A percentile compares a stretch with the other conserved stretches of the same genome.
These are phyloP conservation scores for Elymus sibiricus DNA, from an alignment of 176 grass and related monocot genomes.

Conservation along the genomic window DNA sequence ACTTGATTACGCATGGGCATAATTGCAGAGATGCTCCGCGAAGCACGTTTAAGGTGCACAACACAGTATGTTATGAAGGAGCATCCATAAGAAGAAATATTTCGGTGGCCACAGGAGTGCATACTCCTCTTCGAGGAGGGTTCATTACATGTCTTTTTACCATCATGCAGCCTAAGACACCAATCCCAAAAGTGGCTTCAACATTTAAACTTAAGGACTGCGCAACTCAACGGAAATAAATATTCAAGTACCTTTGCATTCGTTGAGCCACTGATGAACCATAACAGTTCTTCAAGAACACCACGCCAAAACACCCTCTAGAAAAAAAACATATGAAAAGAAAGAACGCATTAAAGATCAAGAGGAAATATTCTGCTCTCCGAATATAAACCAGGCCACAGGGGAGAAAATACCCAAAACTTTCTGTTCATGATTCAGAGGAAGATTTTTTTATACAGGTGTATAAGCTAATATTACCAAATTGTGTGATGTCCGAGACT, in stretches of 20 bases:
- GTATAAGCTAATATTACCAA: neutral
- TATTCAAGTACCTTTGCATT: slow-evolving; percentile 66
- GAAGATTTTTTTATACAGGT: neutral
- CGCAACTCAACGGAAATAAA: neutral
- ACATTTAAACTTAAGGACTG: neutral
- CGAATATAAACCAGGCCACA: neutral
- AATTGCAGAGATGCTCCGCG: neutral
- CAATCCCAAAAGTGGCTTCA: neutral
- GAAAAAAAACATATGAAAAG: slow-evolving; percentile 10
- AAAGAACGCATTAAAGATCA: neutral
- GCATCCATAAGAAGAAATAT: neutral
- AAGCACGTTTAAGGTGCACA: neutral
- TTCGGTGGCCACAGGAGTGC: neutral
- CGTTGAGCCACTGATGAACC: slow-evolving; percentile 95
- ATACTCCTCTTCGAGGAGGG: neutral
- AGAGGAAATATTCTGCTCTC: neutral
- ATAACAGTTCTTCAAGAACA: slow-evolving; percentile 86
- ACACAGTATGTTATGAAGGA: neutral
- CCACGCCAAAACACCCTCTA: slow-evolving; percentile 92
- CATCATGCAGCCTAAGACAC: neutral
- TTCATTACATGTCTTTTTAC: neutral
- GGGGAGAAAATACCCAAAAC: neutral
- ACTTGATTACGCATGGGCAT: neutral
- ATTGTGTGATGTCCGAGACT: neutral
- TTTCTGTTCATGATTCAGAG: neutral